These are phyloP conservation scores for Trypanosoma platydactyli DNA, from an alignment of 208 protist genomes.

Conservation along the genomic window DNA sequence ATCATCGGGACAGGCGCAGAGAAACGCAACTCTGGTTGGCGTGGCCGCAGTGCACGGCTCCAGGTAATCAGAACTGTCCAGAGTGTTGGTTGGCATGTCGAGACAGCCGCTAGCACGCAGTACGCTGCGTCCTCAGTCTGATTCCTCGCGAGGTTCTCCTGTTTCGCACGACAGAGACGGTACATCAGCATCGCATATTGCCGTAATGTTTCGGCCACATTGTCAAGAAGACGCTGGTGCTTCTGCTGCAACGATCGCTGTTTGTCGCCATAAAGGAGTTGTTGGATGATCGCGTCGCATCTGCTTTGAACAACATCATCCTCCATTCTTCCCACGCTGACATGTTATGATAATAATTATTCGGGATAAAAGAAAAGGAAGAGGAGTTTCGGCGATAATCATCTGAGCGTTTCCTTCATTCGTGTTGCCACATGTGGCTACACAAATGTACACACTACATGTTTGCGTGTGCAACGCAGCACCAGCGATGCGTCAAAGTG, in stretches of 20 bases:
- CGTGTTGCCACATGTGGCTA: too few relatives aligned
- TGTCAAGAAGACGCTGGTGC: conserved; percentile 7
- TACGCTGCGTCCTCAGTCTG: conserved; percentile 61
- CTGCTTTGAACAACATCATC: conserved; percentile 52
- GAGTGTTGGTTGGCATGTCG: conserved; percentile 38
- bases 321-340: conserved; percentile 33
- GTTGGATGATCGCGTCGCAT: conserved; percentile 43
- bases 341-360: background rate
- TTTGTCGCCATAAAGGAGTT: conserved; percentile 33
- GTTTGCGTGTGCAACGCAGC: too few relatives aligned
- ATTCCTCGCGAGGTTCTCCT: conserved; percentile 22
- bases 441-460: too few relatives aligned
- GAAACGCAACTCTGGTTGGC: conserved; percentile 46
- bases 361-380: too few relatives aligned
- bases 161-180: conserved; percentile 50
- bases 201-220: conserved; percentile 28
- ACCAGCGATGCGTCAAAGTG: too few relatives aligned
- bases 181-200: conserved; percentile 60
- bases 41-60: conserved; percentile 45
- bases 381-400: too few relatives aligned
- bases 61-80: conserved; percentile 47
- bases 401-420: too few relatives aligned
- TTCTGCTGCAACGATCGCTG: background rate
- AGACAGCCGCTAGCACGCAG: conserved; percentile 58
- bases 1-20: conserved; percentile 36